These are phyloP conservation scores for Xylariomycetidae sp. DNA, from an alignment of 2,329 filamentous ascomycete species.

Conservation along the genomic window DNA sequence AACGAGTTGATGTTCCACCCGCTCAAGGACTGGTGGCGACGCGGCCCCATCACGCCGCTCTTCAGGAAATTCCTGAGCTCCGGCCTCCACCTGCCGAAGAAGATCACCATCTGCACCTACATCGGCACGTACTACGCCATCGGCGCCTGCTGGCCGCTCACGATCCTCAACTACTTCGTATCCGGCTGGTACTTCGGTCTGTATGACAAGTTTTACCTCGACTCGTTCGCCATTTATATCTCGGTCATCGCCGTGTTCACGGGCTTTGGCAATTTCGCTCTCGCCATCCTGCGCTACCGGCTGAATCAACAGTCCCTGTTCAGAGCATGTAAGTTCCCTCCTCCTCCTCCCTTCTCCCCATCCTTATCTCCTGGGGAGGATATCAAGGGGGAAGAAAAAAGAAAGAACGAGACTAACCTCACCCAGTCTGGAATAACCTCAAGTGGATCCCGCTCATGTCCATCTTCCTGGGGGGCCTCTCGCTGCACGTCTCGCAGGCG, in stretches of 20 bases:
- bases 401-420: conserved; percentile 1
- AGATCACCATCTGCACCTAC: conserved; percentile 71
- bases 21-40: conserved; percentile 65
- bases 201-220: conserved; percentile 61
- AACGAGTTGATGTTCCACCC: conserved; percentile 80
- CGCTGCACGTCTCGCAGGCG: conserved; percentile 36
- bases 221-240: conserved; percentile 38
- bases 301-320: conserved; percentile 47
- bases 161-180: conserved; percentile 68
- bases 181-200: conserved; percentile 60
- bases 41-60: conserved; percentile 73
- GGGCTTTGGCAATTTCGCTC: conserved; percentile 32
- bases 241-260: conserved; percentile 30
- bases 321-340: conserved; percentile 30
- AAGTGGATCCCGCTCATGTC: conserved; percentile 41
- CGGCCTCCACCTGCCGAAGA: conserved; percentile 69
- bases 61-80: conserved; percentile 71
- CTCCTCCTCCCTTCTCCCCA: neutral
- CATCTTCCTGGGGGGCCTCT: conserved; percentile 40
- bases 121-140: conserved; percentile 80
- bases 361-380: too few species aligned
- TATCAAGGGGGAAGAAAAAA: neutral
- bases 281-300: conserved; percentile 56
- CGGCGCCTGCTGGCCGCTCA: conserved; percentile 70
- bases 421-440: conserved; percentile 49